phyloP scores from a whole-genome alignment of 306 rosid genomes.

The Lathyrus aphaca region DNA sequence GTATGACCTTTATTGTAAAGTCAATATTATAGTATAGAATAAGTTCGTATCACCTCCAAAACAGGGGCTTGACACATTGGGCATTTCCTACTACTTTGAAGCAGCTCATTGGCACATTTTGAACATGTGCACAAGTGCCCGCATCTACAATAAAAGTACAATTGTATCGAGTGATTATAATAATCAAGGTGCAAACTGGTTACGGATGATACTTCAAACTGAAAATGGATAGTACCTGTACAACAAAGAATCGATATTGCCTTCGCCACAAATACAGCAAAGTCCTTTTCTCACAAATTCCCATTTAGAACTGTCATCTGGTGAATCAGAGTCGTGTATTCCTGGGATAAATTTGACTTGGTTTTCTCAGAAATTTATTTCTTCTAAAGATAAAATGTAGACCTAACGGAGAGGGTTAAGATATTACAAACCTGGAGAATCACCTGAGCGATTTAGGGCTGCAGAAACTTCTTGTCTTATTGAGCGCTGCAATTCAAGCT shows the following conservation, averaged over 20 bases:
- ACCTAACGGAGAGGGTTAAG: constrained; percentile 54
- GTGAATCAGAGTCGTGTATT: constrained; percentile 45
- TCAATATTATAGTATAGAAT: constrained; percentile 57
- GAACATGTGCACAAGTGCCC: constrained; percentile 96
- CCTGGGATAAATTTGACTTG: constrained; percentile 47
- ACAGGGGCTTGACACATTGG: constrained; percentile 98
- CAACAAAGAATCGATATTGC: constrained; percentile 87
- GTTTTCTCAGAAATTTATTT: constrained; percentile 15
- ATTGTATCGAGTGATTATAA: constrained; percentile 7
- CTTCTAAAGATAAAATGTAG: constrained; percentile 16
- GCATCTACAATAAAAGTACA: constrained; percentile 59
- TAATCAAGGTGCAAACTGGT: constrained; percentile 3
- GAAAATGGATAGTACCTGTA: constrained; percentile 71
- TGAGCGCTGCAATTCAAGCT: constrained; percentile 93
- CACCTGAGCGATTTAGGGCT: constrained; percentile 73
- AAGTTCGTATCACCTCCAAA: constrained; percentile 87
- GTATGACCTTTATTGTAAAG: constrained; percentile 36
- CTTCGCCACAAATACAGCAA: constrained; percentile 80
- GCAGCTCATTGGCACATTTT: constrained; percentile 77
- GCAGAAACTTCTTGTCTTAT: constrained; percentile 94
- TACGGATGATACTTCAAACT: constrained; percentile 7
- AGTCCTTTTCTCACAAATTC: constrained; percentile 88
- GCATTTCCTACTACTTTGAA: constrained; percentile 63
- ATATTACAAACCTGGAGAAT: constrained; percentile 58
- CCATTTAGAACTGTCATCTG: constrained; percentile 71